phyloP scores from a whole-genome alignment of 1,139 yeast genomes.

The Pichia cactophila region DNA sequence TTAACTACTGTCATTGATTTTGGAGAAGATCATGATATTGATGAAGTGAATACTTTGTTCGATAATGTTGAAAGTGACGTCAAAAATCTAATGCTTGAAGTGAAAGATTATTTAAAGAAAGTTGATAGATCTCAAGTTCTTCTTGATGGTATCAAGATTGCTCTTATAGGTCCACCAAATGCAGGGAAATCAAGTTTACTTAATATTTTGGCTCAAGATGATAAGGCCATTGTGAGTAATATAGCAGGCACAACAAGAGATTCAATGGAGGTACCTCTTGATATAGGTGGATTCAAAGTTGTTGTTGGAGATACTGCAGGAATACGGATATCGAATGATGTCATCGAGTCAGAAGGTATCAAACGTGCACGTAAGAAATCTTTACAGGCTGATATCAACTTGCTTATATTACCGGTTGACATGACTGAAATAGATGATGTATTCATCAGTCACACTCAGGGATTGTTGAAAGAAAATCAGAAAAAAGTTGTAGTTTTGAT shows the following conservation, averaged over 20 bases:
- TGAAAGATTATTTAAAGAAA: constrained; percentile 41
- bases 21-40: constrained; percentile 89
- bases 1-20: constrained; percentile 88
- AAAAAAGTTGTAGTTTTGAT: constrained; percentile 38
- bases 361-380: constrained; percentile 60
- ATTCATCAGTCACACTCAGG: constrained; percentile 32
- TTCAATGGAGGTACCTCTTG: constrained; percentile 71
- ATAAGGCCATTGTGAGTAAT: constrained; percentile 86
- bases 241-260: constrained; percentile 96
- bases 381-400: constrained; percentile 51
- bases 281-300: constrained; percentile 78
- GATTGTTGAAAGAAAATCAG: constrained; percentile 17
- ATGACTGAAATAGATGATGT: constrained; percentile 27
- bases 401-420: constrained; percentile 41
- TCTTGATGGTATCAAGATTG: constrained; percentile 64
- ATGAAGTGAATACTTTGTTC: constrained; percentile 45
- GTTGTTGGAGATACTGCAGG: constrained; percentile 94
- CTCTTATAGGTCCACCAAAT: constrained; percentile 86
- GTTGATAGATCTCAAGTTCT: constrained; percentile 58
- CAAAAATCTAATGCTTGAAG: constrained; percentile 34
- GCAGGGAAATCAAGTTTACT: constrained; percentile 91
- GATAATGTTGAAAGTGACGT: constrained; percentile 42
- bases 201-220: constrained; percentile 65
- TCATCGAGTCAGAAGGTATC: constrained; percentile 79
- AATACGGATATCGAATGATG: constrained; percentile 48